phyloP scores from a whole-genome alignment of 2,329 filamentous ascomycete species.

The Hymenoscyphus salicellus region DNA sequence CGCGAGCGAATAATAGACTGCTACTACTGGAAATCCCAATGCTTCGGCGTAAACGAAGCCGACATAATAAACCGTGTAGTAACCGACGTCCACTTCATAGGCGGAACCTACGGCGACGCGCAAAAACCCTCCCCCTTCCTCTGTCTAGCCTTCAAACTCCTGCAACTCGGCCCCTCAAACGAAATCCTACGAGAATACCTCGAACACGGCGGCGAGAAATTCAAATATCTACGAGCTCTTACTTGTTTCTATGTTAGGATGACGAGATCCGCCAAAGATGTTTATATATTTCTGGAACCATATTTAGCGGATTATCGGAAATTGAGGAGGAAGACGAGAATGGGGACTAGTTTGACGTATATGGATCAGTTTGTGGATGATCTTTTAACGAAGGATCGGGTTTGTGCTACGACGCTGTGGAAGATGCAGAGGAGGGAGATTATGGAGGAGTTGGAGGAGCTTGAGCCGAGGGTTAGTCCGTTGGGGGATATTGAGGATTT shows the following conservation, averaged over 20 bases:
- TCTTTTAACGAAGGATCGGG: conserved; percentile 78
- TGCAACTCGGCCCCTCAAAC: conserved; percentile 79
- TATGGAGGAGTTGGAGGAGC: conserved; percentile 81
- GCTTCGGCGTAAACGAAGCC: conserved; percentile 86
- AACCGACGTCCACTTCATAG: conserved; percentile 75
- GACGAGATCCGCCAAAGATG: conserved; percentile 76
- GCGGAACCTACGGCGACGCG: conserved; percentile 78
- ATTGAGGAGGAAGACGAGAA: conserved; percentile 70
- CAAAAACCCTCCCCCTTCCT: conserved; percentile 91
- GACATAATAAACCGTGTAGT: conserved; percentile 85
- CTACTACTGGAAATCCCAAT: conserved; percentile 99
- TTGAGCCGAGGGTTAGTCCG: conserved; percentile 83
- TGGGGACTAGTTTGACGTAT: conserved; percentile 71
- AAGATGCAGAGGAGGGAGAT: conserved; percentile 81
- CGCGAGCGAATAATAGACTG: conserved; percentile 92
- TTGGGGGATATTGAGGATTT: conserved; percentile 75
- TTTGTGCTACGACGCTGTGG: conserved; percentile 89
- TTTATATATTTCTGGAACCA: conserved; percentile 78
- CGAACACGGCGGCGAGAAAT: conserved; percentile 67
- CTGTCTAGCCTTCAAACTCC: conserved; percentile 89
- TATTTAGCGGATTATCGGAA: conserved; percentile 80
- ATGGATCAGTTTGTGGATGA: conserved; percentile 95
- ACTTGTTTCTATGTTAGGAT: conserved; percentile 92
- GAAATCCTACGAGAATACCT: conserved; percentile 80
- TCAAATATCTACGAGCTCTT: conserved; percentile 85